A percentile compares a stretch with the other conserved stretches of the same genome.
phyloP scores from a whole-genome alignment of 2,329 filamentous ascomycete genomes.

The Fusarium protoensiforme region DNA sequence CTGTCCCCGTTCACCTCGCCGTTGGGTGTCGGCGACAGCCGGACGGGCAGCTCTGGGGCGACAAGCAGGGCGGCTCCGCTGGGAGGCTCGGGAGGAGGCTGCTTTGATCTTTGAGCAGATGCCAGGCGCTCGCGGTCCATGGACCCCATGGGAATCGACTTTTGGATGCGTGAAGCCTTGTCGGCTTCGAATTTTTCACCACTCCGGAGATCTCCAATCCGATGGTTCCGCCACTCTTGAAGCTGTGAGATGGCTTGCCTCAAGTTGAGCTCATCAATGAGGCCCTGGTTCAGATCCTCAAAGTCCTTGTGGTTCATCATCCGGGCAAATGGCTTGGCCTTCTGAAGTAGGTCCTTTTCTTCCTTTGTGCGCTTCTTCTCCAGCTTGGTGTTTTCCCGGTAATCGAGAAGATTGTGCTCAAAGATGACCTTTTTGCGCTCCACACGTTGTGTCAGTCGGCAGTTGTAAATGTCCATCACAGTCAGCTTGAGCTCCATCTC shows the following conservation, averaged over 20 bases:
- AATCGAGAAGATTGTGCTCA: conserved; percentile 92
- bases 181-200: conserved; percentile 95
- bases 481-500: conserved; percentile 98
- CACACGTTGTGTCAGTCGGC: conserved; percentile 86
- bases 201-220: conserved; percentile 84
- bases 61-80: conserved; percentile 81
- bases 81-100: conserved; percentile 74
- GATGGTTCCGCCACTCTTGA: conserved; percentile 90
- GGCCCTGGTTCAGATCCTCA: conserved; percentile 82
- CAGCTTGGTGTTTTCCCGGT: conserved; percentile 86
- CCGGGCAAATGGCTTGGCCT: conserved; percentile 93
- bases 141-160: conserved; percentile 76
- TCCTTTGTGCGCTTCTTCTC: conserved; percentile 98
- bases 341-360: conserved; percentile 89
- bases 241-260: conserved; percentile 89
- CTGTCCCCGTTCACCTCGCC: conserved; percentile 59
- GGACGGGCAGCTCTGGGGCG: conserved; percentile 80
- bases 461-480: conserved; percentile 98
- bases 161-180: conserved; percentile 80
- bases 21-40: conserved; percentile 54
- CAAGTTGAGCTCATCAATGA: conserved; percentile 91
- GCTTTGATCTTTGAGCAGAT: conserved; percentile 75
- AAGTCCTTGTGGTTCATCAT: conserved; percentile 98
- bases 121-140: conserved; percentile 86
- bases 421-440: conserved; percentile 98